Conservation (phyloP, 345 rosid genomes). For the Limnanthes douglasii region DNA sequence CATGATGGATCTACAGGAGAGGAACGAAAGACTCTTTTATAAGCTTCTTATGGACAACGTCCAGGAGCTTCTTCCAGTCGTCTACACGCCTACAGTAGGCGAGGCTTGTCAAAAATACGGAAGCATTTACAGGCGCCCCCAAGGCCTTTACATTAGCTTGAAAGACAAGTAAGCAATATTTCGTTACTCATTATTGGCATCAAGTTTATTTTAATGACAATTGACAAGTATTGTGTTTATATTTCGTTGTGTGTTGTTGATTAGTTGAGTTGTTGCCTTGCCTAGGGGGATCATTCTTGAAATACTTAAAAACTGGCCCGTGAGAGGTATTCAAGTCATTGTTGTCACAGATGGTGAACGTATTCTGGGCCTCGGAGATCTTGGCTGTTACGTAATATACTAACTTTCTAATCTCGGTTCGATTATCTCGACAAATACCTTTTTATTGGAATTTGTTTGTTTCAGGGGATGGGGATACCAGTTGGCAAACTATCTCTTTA, state of each 20-base stretch:
- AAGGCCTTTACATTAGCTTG: constrained; percentile 91
- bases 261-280: constrained; percentile 10
- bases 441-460: background rate
- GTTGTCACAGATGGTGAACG: constrained; percentile 98
- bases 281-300: constrained; percentile 82
- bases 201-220: too few species aligned
- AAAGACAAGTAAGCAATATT: constrained; percentile 83
- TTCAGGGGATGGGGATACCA: constrained; percentile 95
- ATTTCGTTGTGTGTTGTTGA: background rate
- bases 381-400: constrained; percentile 86
- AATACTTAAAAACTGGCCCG: constrained; percentile 93
- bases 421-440: background rate
- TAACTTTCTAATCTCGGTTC: background rate
- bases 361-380: constrained; percentile 93
- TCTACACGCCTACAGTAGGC: constrained; percentile 96
- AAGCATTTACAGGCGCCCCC: constrained; percentile 89
- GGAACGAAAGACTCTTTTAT: constrained; percentile 83
- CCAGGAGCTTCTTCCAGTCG: constrained; percentile 89
- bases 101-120: constrained; percentile 99
- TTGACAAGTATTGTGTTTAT: too few species aligned
- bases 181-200: too few species aligned
- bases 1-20: constrained; percentile 98
- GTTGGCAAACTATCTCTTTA: constrained; percentile 84
- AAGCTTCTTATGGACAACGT: constrained; percentile 91
- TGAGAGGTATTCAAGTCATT: constrained; percentile 82